Evolutionary conservation across 2,329 filamentous ascomycete species (phyloP).

Genomic region (Aschersonia sp.): DNA sequence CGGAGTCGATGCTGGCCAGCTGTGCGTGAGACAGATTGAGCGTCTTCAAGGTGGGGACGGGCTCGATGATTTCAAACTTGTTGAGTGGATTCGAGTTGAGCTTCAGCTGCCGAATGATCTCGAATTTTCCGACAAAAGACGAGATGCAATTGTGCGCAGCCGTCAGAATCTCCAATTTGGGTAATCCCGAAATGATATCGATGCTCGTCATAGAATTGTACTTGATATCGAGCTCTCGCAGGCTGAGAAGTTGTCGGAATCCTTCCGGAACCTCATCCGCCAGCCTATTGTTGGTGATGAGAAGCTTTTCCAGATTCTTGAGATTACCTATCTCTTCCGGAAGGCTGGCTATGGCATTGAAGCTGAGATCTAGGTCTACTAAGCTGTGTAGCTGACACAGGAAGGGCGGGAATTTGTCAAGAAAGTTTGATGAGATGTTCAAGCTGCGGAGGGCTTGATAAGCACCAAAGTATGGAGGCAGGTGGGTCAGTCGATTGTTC

Average conservation of each 20-base stretch:
- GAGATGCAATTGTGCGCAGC: constrained; percentile 90
- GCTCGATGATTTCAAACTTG: constrained; percentile 68
- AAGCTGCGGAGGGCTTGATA: constrained; percentile 70
- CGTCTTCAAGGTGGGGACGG: constrained; percentile 68
- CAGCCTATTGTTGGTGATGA: constrained; percentile 91
- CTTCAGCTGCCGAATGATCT: constrained; percentile 68
- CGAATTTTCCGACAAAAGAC: constrained; percentile 79
- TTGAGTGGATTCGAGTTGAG: constrained; percentile 94
- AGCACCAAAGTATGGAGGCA: constrained; percentile 70
- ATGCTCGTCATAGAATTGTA: constrained; percentile 87
- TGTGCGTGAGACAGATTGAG: constrained; percentile 88
- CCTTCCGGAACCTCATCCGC: constrained; percentile 58
- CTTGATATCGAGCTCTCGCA: constrained; percentile 87
- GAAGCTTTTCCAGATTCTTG: constrained; percentile 69
- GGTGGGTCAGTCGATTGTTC: constrained; percentile 72
- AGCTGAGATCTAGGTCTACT: constrained; percentile 90
- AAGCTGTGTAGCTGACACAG: constrained; percentile 70
- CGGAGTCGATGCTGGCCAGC: constrained; percentile 74
- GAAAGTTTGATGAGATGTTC: constrained; percentile 87
- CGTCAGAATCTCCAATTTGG: constrained; percentile 74
- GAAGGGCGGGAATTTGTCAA: constrained; percentile 74
- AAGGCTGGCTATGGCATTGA: constrained; percentile 74
- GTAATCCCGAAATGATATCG: constrained; percentile 71
- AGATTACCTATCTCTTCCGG: constrained; percentile 68
- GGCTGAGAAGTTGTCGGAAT: constrained; percentile 57